Conservation (phyloP, 495 filamentous ascomycete species). For the Cetradonia linearis region DNA sequence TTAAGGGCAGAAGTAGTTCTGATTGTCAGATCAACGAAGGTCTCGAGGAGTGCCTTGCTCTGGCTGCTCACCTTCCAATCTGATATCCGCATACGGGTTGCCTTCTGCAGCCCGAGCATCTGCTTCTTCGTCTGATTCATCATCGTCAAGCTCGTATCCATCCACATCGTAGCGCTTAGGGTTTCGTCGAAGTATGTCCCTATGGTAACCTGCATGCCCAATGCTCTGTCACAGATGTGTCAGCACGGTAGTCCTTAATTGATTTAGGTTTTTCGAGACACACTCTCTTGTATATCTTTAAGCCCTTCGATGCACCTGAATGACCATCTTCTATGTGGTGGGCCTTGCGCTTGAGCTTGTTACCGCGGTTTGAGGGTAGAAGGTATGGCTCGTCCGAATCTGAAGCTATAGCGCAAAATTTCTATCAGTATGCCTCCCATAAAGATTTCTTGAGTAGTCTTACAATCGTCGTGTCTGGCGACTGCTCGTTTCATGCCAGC, state of each 20-base stretch:
- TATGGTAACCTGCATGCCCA: conserved; percentile 72
- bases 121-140: conserved; percentile 69
- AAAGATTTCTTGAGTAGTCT: conserved; percentile 8
- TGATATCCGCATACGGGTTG: conserved; percentile 73
- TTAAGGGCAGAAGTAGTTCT: conserved; percentile 84
- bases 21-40: conserved; percentile 1
- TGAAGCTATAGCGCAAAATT: conserved; percentile 45
- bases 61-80: conserved; percentile 61
- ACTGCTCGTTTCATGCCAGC: conserved; percentile 65
- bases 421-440: conserved; percentile 2
- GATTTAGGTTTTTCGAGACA: background rate
- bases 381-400: conserved; percentile 79
- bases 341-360: conserved; percentile 80
- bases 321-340: conserved; percentile 69
- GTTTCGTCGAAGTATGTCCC: conserved; percentile 74
- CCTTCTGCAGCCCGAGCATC: conserved; percentile 61
- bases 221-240: conserved; percentile 47
- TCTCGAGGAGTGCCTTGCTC: background rate
- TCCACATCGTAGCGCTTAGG: conserved; percentile 69
- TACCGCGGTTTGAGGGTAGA: conserved; percentile 75
- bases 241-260: conserved; percentile 4
- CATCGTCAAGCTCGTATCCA: conserved; percentile 70
- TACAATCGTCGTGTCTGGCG: conserved; percentile 51
- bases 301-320: conserved; percentile 56
- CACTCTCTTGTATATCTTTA: conserved; percentile 79